Evolutionary conservation across 192 early-diverging fungal species (phyloP), one percentile per base, ranked within the genome.

Genomic region (Chytriomyces sp.): DNA sequence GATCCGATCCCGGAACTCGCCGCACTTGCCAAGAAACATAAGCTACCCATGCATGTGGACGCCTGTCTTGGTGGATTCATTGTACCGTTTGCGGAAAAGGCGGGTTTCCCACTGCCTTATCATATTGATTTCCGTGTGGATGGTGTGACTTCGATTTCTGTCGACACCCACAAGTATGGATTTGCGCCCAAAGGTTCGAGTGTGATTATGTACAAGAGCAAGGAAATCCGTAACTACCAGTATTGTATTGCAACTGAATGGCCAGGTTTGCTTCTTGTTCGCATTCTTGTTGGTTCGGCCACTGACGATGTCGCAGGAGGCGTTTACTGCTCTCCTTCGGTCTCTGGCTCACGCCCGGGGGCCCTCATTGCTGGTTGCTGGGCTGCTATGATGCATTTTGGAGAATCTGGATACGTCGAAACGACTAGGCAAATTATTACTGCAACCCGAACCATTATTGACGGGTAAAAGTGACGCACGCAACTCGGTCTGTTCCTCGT

Each of bases 161-260:
- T 91, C 75, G 96, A 99, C 81, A 93, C 95, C 0, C 96, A 99
- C 89, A 99, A 99, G 84, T 98, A 98, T 73, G 96, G 96, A 28
- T 98, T 98, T 80, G 96, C 96, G 0, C 94, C 96, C 49, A 99
- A 99, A 87, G 96, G 96, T n/a, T 91, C 92, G 5, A 94, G 92
- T 5, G 92, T 97, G 17, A 87, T 97, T 65, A 94, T 97, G 94
- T 99, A 96, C 78, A 82, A 85, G 32, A 78, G 77, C 79, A 89
- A 89, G 74, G 81, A 82, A 49, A 82, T 94, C 58, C 88, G 95
- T 63, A 93, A 92, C 64, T 93, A 90, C 83, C 94, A 96, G 78
- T 99, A 96, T 79, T 97, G 95, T 75, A 85, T 92, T 53, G 80
- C 82, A n/a, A 81, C 94, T 3, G 92, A 94, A 39, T 99, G 95